Evolutionary conservation across 2,329 filamentous ascomycete species (phyloP), one percentile per base, ranked within the genome.

Genomic region (Paracamarosporium sp.): DNA sequence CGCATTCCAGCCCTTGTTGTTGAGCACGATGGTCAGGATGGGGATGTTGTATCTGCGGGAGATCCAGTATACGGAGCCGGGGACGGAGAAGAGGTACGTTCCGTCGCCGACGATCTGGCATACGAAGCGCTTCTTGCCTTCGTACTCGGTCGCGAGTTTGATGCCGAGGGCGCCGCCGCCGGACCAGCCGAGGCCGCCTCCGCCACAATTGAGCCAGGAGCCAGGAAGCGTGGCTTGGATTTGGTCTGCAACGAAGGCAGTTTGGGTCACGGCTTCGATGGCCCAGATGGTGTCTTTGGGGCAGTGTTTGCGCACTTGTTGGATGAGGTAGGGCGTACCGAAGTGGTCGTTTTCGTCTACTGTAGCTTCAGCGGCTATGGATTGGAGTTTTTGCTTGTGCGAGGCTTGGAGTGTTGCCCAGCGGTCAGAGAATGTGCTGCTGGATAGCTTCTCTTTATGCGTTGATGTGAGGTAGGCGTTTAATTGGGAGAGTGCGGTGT

Each of bases 181-280:
- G 11, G 87, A 90, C 91, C 91, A 94, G 1, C 91, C 91, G 0
- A 94, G 85, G 2, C 91, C 91, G 13, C 90, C 91, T 0, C 89
- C 91, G 1, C 91, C 91, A 70, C 90, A 93, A 73, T 93, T 93
- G 68, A 94, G 86, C 89, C 89, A 93, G 0, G 86, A 87, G 0
- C 90, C 90, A 0, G 91, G 90, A 0, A 86, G 69, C 0, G 83
- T 87, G 2, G 87, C 83, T 66, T 88, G 87, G 7, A 95, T 78
- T 62, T 93, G 90, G 63, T 95, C 90, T 25, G 86, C 83, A 0
- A 93, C 87, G 27, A 87, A 84, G 0, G 75, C 75, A 0, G 88
- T 87, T 56, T 90, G 87, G 0, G 91, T 95, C 0, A 95, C 91
- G 0, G 91, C 88, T 76, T 95, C 91, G 41, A 95, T 81, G 2